Conservation (phyloP, 768 basidiomycete species). For the Trametes villosa region DNA sequence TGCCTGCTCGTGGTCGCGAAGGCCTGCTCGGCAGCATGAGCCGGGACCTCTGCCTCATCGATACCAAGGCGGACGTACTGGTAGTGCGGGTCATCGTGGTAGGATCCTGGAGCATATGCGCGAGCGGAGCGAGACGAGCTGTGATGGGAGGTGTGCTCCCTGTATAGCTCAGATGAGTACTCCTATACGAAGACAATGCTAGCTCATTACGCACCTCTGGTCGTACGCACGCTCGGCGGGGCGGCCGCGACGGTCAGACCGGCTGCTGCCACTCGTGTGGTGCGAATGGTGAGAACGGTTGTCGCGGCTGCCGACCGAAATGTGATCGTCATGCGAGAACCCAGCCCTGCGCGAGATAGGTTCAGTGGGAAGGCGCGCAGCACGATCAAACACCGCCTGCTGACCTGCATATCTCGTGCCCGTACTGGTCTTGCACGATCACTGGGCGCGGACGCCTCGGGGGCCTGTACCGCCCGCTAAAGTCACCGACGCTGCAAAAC, state of each 20-base stretch:
- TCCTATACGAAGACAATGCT: too few species aligned
- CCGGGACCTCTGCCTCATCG: neutral
- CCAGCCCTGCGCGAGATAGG: conserved; percentile 25
- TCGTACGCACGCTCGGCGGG: conserved; percentile 12
- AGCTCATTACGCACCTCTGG: neutral
- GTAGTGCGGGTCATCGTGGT: conserved; percentile 19
- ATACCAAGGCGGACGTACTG: neutral
- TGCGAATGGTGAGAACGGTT: conserved; percentile 15
- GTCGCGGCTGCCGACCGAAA: conserved; percentile 23
- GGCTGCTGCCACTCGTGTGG: conserved; percentile 7
- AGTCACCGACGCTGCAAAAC: conserved; percentile 54
- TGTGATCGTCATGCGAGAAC: conserved; percentile 27
- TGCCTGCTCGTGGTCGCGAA: conserved; percentile 20
- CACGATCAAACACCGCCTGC: neutral
- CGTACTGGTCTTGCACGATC: conserved; percentile 59
- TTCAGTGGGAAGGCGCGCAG: neutral
- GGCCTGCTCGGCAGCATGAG: neutral
- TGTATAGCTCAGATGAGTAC: too few species aligned
- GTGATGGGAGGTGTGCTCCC: neutral
- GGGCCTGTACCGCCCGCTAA: conserved; percentile 37
- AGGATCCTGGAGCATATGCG: conserved; percentile 12
- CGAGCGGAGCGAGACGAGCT: neutral
- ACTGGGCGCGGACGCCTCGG: conserved; percentile 29
- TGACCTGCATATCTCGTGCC: conserved; percentile 62
- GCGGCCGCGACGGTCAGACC: conserved; percentile 18